Evolutionary conservation across 495 filamentous ascomycete species (phyloP).

Genomic region (Penicillium herquei): DNA sequence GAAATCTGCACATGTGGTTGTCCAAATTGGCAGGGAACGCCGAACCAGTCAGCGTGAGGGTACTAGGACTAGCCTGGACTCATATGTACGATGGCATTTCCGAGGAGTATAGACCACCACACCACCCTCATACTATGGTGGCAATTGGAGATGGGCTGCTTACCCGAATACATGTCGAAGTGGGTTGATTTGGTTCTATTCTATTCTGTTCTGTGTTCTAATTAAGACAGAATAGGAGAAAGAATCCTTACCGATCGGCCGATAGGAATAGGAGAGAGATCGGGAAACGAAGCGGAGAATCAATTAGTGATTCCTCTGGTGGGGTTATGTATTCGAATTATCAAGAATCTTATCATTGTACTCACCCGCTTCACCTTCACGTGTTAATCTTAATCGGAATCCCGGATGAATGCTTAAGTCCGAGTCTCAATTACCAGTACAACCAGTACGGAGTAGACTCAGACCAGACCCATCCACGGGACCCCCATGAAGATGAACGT

Average conservation of each 20-base stretch:
- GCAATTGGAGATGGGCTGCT: too few relatives aligned
- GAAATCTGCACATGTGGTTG: too few relatives aligned
- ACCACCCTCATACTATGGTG: too few relatives aligned
- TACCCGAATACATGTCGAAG: too few relatives aligned
- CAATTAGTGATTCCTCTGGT: background rate
- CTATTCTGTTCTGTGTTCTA: background rate
- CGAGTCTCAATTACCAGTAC: conserved; percentile 1
- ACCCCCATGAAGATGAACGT: conserved; percentile 1
- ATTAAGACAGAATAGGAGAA: background rate
- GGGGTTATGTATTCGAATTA: conserved; percentile 37
- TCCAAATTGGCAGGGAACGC: too few relatives aligned
- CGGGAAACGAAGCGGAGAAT: background rate
- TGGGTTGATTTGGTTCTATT: too few relatives aligned
- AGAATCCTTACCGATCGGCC: background rate
- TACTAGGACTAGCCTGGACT: too few relatives aligned
- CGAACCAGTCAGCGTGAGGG: too few relatives aligned
- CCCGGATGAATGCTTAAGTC: conserved; percentile 2
- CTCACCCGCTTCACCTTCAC: conserved; percentile 22
- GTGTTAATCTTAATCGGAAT: conserved; percentile 6
- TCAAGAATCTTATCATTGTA: conserved; percentile 24
- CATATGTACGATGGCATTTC: too few relatives aligned
- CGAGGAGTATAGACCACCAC: too few relatives aligned
- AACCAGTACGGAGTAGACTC: too few relatives aligned
- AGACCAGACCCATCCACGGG: too few relatives aligned
- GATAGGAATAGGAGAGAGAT: conserved; percentile 1